These are phyloP conservation scores for Cryptococcus hybrid DNA, from an alignment of 1,284 basidiomycete species.

Conservation along the genomic window DNA sequence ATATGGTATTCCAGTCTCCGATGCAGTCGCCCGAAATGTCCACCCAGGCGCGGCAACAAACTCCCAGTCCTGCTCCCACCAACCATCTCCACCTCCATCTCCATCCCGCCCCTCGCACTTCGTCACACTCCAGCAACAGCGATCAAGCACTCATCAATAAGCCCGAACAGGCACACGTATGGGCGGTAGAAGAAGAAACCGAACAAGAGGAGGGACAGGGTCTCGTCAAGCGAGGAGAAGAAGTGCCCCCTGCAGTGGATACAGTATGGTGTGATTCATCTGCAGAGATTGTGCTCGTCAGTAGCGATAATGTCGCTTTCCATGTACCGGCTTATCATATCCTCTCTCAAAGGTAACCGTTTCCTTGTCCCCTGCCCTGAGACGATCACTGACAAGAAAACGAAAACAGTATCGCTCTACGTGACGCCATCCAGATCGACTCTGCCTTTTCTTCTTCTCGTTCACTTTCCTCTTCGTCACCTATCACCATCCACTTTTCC, in stretches of 20 bases:
- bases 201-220: neutral
- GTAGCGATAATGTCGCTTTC: constrained; percentile 11
- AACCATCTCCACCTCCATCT: neutral
- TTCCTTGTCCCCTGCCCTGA: neutral
- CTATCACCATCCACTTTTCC: constrained; percentile 4
- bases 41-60: constrained; percentile 1
- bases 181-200: neutral
- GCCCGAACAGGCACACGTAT: no score
- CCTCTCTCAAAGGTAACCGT: constrained; percentile 4
- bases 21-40: neutral
- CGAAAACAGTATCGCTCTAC: neutral
- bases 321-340: constrained; percentile 6
- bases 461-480: neutral
- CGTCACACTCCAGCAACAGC: neutral
- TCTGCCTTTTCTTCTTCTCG: neutral
- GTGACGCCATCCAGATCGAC: neutral
- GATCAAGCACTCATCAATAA: neutral
- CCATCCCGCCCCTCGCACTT: neutral
- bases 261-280: constrained; percentile 3
- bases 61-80: neutral
- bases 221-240: neutral
- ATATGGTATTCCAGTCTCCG: no score
- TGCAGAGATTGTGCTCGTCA: constrained; percentile 13
- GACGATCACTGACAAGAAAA: neutral
- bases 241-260: neutral